Base-by-base conservation (phyloP, 768 basidiomycete genomes). In the Lentinula guzmanii region DNA sequence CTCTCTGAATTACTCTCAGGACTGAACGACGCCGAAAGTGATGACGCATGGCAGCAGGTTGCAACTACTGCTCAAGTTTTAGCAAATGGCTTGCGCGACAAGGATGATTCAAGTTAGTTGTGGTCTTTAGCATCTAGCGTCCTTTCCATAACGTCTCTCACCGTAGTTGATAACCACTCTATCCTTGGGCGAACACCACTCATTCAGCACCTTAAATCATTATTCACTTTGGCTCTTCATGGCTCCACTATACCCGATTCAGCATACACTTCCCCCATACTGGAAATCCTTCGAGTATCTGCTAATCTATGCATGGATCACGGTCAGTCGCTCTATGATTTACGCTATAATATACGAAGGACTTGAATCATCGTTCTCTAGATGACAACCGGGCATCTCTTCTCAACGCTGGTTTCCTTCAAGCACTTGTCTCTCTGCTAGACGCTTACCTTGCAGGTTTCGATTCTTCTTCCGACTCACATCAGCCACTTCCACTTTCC, bases 251-350 rank as follows among this genome's bases (percentile, higher is more conserved):
- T 79, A 51, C 83, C 84, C 5, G 72, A 70, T 58, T 72, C 77
- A 33, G 63, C 72, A n/a, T 80, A 78, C 61, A 77, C 83, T 54
- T 68, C 80, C 8, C 80, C 82, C 9, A 76, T 86, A 24, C 82
- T 82, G 62, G 89, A 93, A 69, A 73, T 92, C 34, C 80, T 94
- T 58, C 82, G 92, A 61, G 85, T 92, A 13, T 85, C 85, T 28
- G 92, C 92, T 11, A 94, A 94, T 72, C 73, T 94, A 16, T 92
- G 90, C 71, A 86, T 91, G 74, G 90, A 94, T 69, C 90, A 93
- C 66, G 86, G 90, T 86, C 65, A 63, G 83, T 24, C 10, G 6
- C 18, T 11, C 1, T 70, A 24, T 18, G 15, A 33, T 42, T 48
- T 53, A 43, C 50, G 41, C 28, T 28, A 28, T 28, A 28, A 28